A percentile compares a stretch with the other conserved stretches of the same genome.
Conservation (phyloP, 179 eudicot genomes). For the Spinacia oleracea region DNA sequence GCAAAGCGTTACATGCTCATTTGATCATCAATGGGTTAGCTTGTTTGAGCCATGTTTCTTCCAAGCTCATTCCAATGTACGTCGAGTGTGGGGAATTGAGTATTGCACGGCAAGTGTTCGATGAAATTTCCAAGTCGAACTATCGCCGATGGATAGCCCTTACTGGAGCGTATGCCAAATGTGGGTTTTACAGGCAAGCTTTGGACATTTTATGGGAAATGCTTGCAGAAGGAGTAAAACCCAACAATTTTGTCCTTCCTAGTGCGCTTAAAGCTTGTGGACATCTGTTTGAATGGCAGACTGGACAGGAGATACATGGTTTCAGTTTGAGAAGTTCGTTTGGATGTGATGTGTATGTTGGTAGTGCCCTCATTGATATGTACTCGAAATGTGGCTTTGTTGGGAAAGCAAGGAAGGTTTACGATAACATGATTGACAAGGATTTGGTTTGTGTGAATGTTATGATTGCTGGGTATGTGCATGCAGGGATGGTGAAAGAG, state of each 20-base stretch:
- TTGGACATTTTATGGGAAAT: slow-evolving; percentile 44
- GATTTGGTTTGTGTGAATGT: slow-evolving; percentile 72
- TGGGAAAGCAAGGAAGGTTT: slow-evolving; percentile 57
- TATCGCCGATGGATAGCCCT: slow-evolving; percentile 66
- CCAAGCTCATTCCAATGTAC: slow-evolving; percentile 70
- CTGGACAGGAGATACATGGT: slow-evolving; percentile 56
- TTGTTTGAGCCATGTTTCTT: slow-evolving; percentile 45
- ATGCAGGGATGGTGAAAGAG: slow-evolving; percentile 51
- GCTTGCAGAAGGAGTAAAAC: slow-evolving; percentile 47
- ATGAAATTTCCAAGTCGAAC: slow-evolving; percentile 58
- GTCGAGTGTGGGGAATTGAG: slow-evolving; percentile 39
- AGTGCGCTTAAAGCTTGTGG: slow-evolving; percentile 83
- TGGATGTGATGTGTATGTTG: slow-evolving; percentile 57
- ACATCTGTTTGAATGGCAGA: slow-evolving; percentile 42
- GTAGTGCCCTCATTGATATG: slow-evolving; percentile 72
- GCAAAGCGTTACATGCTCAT: slow-evolving; percentile 60
- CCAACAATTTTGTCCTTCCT: slow-evolving; percentile 62
- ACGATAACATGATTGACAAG: slow-evolving; percentile 45
- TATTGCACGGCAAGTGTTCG: slow-evolving; percentile 67
- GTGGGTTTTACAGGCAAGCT: slow-evolving; percentile 59
- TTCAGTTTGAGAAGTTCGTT: slow-evolving; percentile 45
- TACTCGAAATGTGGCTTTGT: slow-evolving; percentile 61
- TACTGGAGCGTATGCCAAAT: slow-evolving; percentile 67
- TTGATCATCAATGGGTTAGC: slow-evolving; percentile 60
- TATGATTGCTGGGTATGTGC: slow-evolving; percentile 69